phyloP scores from a whole-genome alignment of 805 yeast genomes.

The Nakazawaea holstii region DNA sequence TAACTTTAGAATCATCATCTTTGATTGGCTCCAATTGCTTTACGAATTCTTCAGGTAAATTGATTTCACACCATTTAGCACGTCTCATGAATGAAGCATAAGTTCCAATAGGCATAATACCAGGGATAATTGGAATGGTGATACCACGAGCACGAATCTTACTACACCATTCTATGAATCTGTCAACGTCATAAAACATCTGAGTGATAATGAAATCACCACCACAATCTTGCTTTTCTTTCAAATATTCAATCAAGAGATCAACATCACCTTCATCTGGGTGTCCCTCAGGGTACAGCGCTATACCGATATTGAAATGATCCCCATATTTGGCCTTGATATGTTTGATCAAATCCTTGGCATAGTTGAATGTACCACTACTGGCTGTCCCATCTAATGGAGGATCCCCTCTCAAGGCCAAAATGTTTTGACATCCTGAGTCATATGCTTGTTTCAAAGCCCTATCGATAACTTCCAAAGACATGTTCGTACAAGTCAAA shows the following conservation, averaged over 20 bases:
- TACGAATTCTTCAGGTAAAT: constrained; percentile 69
- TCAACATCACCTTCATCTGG: constrained; percentile 71
- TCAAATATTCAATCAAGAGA: constrained; percentile 54
- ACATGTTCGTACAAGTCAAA: constrained; percentile 95
- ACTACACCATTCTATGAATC: constrained; percentile 77
- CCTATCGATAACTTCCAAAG: constrained; percentile 68
- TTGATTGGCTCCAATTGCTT: constrained; percentile 72
- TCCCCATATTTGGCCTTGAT: constrained; percentile 76
- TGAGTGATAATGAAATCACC: constrained; percentile 93
- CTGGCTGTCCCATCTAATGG: constrained; percentile 72
- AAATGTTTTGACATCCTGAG: constrained; percentile 91
- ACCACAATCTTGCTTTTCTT: constrained; percentile 89
- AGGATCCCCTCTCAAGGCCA: constrained; percentile 95
- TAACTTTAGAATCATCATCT: constrained; percentile 84
- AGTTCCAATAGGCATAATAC: constrained; percentile 98
- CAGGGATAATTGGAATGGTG: constrained; percentile 87
- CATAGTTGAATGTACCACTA: constrained; percentile 82
- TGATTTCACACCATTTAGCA: constrained; percentile 89
- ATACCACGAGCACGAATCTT: constrained; percentile 68
- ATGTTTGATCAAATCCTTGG: constrained; percentile 77
- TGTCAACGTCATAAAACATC: constrained; percentile 96
- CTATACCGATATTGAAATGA: constrained; percentile 92
- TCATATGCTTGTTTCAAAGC: constrained; percentile 82
- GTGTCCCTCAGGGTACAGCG: constrained; percentile 97
- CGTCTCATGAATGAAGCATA: constrained; percentile 89